Evolutionary conservation across 2,329 filamentous ascomycete genomes (phyloP).

Genomic region (Tolypocladium album): DNA sequence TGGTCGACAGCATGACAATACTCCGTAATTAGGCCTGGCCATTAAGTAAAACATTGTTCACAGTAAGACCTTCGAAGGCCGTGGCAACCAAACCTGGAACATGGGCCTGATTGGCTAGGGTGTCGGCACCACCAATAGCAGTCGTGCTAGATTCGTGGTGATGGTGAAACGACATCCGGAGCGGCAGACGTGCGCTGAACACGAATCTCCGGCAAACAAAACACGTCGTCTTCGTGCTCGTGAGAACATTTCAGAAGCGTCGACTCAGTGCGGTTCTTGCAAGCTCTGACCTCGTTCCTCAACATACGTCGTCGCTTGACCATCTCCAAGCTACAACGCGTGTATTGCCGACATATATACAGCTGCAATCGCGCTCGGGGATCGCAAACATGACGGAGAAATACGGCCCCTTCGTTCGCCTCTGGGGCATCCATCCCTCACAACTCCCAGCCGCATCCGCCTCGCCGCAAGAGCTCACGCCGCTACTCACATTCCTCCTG

Average conservation of each 20-base stretch:
- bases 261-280: not conserved
- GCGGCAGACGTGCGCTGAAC: not conserved
- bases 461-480: constrained; percentile 29
- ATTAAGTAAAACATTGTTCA: no score
- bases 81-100: no score
- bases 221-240: not conserved
- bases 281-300: not conserved
- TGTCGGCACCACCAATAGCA: no score
- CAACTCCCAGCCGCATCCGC: constrained; percentile 34
- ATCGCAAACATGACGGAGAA: constrained; percentile 5
- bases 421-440: constrained; percentile 37
- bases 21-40: no score
- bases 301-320: not conserved
- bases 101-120: no score
- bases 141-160: no score
- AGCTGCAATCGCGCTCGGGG: not conserved
- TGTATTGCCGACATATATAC: not conserved
- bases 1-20: no score
- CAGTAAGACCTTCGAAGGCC: no score
- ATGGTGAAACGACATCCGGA: not conserved
- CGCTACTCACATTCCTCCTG: constrained; percentile 42
- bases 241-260: not conserved
- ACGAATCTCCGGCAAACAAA: not conserved
- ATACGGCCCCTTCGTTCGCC: constrained; percentile 38
- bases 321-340: not conserved